phyloP scores from a whole-genome alignment of 2,329 filamentous ascomycete genomes.

The Pezicula neosporulosa region DNA sequence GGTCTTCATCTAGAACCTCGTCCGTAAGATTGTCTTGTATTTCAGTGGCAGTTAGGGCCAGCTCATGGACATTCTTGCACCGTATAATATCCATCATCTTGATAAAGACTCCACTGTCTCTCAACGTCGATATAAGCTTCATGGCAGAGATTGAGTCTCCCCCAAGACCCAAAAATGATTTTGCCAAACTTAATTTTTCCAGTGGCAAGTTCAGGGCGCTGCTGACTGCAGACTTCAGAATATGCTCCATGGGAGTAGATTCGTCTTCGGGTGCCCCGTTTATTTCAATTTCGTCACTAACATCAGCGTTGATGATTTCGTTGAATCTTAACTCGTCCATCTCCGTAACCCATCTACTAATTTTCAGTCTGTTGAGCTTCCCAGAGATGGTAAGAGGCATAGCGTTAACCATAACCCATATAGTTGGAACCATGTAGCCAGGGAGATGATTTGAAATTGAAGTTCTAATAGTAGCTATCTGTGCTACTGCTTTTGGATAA shows the following conservation, averaged over 20 bases:
- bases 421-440: too few species aligned
- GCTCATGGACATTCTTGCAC: too few species aligned
- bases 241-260: not conserved
- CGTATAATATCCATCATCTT: too few species aligned
- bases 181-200: not conserved
- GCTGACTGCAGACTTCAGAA: not conserved
- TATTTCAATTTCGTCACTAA: not conserved
- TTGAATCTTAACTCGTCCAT: slow-evolving; percentile 4
- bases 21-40: too few species aligned
- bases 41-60: too few species aligned
- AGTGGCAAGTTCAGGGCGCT: not conserved
- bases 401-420: slow-evolving; percentile 9
- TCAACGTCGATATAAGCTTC: too few species aligned
- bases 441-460: too few species aligned
- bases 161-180: not conserved
- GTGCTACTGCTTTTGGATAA: too few species aligned
- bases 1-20: too few species aligned
- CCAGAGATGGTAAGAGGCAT: slow-evolving; percentile 13
- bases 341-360: slow-evolving; percentile 6
- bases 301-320: not conserved
- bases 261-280: not conserved
- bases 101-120: too few species aligned
- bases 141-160: too few species aligned
- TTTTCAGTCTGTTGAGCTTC: slow-evolving; percentile 15
- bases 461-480: too few species aligned